Base-by-base conservation (phyloP, 2,329 filamentous ascomycete species). In the Diaporthe citriasiana region DNA sequence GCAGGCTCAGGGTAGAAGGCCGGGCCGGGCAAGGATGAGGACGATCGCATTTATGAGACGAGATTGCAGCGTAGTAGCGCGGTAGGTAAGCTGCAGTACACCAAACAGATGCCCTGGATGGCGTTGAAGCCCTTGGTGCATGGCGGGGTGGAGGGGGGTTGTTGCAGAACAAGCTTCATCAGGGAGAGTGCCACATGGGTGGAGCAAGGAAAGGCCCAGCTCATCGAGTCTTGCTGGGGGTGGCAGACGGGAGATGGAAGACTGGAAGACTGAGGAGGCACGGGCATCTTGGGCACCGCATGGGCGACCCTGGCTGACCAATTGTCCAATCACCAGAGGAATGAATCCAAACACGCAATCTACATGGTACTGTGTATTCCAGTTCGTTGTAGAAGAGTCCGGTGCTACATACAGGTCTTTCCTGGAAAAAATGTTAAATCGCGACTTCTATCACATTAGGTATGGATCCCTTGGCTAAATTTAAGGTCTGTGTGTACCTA, bases 141-240 rank as follows among this genome's bases (percentile, higher is more conserved):
- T 63, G 38, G 38, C 15, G n/a, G 38, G 6, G n/a, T 22, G 38
- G 35, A 30, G 57, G 35, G 38, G 22, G n/a, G 38, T 63, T 63
- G 57, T 63, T 45, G 57, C 38, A 63, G 57, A 45, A 63, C 57
- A 63, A 63, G 57, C 57, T 45, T 63, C 57, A 63, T 45, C 57
- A 63, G 38, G 57, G 57, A 45, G 57, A 12, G 15, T 22, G n/a
- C 38, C 57, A 63, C 57, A 63, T 63, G 57, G 56, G 25, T 25
- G 25, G 38, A 42, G 57, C 57, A 63, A 63, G 57, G 57, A 63
- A 63, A 25, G 57, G 57, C 57, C 57, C 57, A 42, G 57, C 56
- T 42, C 35, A 4, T 15, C 19, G 56, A 25, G 6, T 7, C 10
- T 8, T 10, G 22, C 19, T 8, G 7, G 30, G 22, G 33, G 15